Conservation (phyloP, 176 grass and related monocot species). For the Oryza punctata region DNA sequence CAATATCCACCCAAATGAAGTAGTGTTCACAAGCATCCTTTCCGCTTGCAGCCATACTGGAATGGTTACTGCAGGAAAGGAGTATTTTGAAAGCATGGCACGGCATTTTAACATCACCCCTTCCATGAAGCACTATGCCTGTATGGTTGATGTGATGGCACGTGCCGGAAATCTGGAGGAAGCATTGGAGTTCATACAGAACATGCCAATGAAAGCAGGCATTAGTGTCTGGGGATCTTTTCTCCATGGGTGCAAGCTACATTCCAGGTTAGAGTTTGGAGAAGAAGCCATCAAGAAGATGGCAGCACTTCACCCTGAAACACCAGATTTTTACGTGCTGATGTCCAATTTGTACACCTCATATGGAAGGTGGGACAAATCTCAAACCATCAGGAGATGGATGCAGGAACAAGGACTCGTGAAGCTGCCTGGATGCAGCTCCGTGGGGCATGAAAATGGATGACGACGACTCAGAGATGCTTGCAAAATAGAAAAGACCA, state of each 20-base stretch:
- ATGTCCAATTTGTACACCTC: slow-evolving; percentile 74
- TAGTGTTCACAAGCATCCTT: slow-evolving; percentile 66
- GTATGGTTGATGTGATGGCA: slow-evolving; percentile 72
- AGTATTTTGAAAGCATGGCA: slow-evolving; percentile 62
- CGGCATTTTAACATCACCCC: slow-evolving; percentile 55
- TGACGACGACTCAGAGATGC: slow-evolving; percentile 32
- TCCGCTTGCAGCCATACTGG: slow-evolving; percentile 72
- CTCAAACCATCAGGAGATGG: slow-evolving; percentile 47
- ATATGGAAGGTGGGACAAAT: slow-evolving; percentile 60
- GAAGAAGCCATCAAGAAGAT: slow-evolving; percentile 62
- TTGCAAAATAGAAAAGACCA: background rate
- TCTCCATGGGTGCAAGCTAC: slow-evolving; percentile 66
- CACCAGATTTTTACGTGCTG: slow-evolving; percentile 61
- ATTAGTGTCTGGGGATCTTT: slow-evolving; percentile 67
- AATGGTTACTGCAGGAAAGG: slow-evolving; percentile 55
- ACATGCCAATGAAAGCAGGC: slow-evolving; percentile 58
- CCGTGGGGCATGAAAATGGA: slow-evolving; percentile 49
- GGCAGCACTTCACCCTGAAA: slow-evolving; percentile 49
- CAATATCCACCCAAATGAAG: slow-evolving; percentile 59
- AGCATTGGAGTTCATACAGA: slow-evolving; percentile 67
- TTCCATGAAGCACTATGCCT: slow-evolving; percentile 73
- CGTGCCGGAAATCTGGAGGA: slow-evolving; percentile 61
- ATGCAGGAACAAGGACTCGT: slow-evolving; percentile 65
- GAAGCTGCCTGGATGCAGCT: slow-evolving; percentile 65
- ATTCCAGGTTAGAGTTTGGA: slow-evolving; percentile 70